Base-by-base conservation (phyloP, 1,284 basidiomycete species). In the Cutaneotrichosporon cutaneum region DNA sequence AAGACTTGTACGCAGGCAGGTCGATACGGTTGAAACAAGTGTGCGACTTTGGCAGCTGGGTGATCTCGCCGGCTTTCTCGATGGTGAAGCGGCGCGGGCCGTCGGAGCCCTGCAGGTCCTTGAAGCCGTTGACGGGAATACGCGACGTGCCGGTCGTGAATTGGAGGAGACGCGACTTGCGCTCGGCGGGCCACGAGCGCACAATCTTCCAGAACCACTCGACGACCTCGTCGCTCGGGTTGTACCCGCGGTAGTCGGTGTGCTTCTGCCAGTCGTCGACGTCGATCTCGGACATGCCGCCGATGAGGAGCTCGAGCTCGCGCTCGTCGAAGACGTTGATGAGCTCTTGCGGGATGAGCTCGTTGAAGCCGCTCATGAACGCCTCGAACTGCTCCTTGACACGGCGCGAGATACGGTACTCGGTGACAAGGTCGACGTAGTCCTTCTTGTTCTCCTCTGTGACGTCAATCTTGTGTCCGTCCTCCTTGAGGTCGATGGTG, bases 151-250 rank as follows among this genome's bases (percentile, higher is more conserved):
- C 96, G 5, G 96, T 99, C 8, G 94, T 94, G 79, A 99, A 98
- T 80, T 99, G 95, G 55, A 96, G 81, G 62, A 98, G 81, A 10
- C 95, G 88, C 53, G 90, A 91, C 82, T 98, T 97, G 78, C 93
- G 88, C 81, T 99, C 96, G 0, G 93, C 85, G 8, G 95, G 94
- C 95, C 95, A 99, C 57, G 88, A 88, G 60, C 90, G 88, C 61
- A 99, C 91, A 73, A 92, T 94, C 82, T 98, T 90, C 96, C 96
- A 99, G 86, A 99, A 99, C 96, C 96, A 99, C 77, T 97, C 92
- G 67, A 99, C 92, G 63, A 99, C 95, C 77, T 94, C 89, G 78
- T 95, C 92, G 11, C 73, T 73, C 26, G 78, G 79, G 72, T 78
- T 79, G 73, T 84, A 84, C 55, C 83, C 83, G 56, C 83, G 79